Conservation (phyloP, 176 grass and related monocot genomes). For the Thalia dealbata region DNA sequence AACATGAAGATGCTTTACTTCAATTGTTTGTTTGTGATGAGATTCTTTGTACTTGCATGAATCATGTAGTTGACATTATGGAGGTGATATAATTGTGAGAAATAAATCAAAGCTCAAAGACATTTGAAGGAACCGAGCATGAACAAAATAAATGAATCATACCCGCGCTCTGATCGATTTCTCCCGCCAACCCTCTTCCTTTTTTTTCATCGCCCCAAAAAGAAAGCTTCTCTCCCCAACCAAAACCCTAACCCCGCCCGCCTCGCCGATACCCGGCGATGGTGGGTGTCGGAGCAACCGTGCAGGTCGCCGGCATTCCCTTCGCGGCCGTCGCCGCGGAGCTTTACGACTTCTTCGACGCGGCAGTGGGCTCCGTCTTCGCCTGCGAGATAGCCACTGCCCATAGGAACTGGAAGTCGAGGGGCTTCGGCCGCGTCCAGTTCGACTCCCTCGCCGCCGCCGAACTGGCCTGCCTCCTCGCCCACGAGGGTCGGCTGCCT, state of each 20-base stretch:
- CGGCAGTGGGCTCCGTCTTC: slow-evolving; percentile 40
- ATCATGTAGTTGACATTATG: too few relatives aligned
- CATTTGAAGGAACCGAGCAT: too few relatives aligned
- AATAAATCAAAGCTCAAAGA: too few relatives aligned
- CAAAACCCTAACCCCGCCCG: background rate
- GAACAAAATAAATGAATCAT: too few relatives aligned
- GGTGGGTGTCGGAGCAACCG: slow-evolving; percentile 20
- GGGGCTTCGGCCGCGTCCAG: slow-evolving; percentile 54
- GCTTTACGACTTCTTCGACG: slow-evolving; percentile 58
- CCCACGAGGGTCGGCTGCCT: slow-evolving; percentile 39
- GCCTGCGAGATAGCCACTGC: slow-evolving; percentile 57
- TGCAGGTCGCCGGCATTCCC: slow-evolving; percentile 56
- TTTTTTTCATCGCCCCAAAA: too few relatives aligned
- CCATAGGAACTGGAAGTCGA: slow-evolving; percentile 57
- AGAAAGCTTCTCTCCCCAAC: too few relatives aligned
- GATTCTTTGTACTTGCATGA: too few relatives aligned
- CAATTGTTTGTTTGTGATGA: too few relatives aligned
- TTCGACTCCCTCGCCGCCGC: slow-evolving; percentile 46
- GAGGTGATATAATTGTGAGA: too few relatives aligned
- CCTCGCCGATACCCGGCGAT: slow-evolving; percentile 1
- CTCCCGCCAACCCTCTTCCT: too few relatives aligned
- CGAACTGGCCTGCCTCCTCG: slow-evolving; percentile 29
- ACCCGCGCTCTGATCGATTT: too few relatives aligned
- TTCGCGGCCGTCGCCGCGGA: slow-evolving; percentile 48
- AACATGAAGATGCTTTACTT: too few relatives aligned